Base-by-base conservation (phyloP, 768 basidiomycete genomes). In the Austroboletus festivus region DNA sequence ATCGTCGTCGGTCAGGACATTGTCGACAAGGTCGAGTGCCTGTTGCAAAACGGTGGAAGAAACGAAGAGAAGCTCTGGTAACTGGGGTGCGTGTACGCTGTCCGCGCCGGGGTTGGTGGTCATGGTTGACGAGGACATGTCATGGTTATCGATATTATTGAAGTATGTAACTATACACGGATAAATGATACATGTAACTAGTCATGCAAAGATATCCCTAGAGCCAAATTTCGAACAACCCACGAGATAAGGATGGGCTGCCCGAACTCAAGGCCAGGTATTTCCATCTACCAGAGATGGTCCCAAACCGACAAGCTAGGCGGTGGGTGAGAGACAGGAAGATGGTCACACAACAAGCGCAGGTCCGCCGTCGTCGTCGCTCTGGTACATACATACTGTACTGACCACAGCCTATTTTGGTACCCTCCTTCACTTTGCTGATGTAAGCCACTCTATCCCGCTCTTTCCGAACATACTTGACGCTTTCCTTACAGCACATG, bases 191-290 rank as follows among this genome's bases (percentile, higher is more conserved):
- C n/a, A n/a, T n/a, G n/a, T n/a, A n/a, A n/a, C n/a, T n/a, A n/a
- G n/a, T n/a, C n/a, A n/a, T n/a, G n/a, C n/a, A n/a, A n/a, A 44
- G 50, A 73, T 88, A 75, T 86, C 72, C 75, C 85, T 67, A 85
- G 80, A 71, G 68, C 85, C 80, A 73, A 90, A 91, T 89, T 91
- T 85, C 86, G 80, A 74, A 74, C 72, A 70, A 72, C 79, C 79
- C 81, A 81, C 53, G 44, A 38, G 30, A 70, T 54, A 51, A 62
- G 61, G 52, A 65, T 72, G 70, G 75, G 75, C 65, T 63, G 71
- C 63, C 75, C 85, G 83, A 88, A 89, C 87, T 89, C 87, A 88
- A 86, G 79, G 85, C 70, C 76, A 85, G 83, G 68, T 24, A 28
- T 40, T 46, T 79, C 62, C 30, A 48, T 87, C 78, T 90, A 54